Conservation (phyloP, 305 asterid species). For the Fraxinus platypoda region DNA sequence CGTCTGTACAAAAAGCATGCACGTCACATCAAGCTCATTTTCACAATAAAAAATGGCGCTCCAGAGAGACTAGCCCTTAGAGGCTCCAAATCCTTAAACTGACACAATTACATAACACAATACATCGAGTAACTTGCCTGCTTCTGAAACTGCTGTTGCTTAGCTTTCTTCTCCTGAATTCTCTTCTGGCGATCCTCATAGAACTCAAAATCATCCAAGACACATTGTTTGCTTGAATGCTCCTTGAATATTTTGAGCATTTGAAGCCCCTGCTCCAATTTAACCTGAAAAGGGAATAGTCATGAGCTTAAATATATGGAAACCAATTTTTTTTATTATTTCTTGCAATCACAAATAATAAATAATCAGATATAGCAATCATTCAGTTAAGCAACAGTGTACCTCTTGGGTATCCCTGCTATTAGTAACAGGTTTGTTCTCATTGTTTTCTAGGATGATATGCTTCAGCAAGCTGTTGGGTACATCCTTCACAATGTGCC, state of each 20-base stretch:
- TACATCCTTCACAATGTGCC: slow-evolving; percentile 62
- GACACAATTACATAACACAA: neutral
- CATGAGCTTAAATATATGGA: neutral
- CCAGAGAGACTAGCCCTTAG: neutral
- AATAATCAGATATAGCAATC: neutral
- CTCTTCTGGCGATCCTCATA: slow-evolving; percentile 68
- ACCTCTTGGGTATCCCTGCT: slow-evolving; percentile 74
- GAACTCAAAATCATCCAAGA: slow-evolving; percentile 65
- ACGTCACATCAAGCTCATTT: neutral
- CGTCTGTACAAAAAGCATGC: neutral
- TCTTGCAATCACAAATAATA: neutral
- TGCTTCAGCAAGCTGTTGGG: slow-evolving; percentile 64
- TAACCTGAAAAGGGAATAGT: slow-evolving; percentile 39
- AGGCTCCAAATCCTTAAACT: neutral
- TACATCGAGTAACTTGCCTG: slow-evolving; percentile 15
- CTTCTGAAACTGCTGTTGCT: slow-evolving; percentile 31
- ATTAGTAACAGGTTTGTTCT: slow-evolving; percentile 57
- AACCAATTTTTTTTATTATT: neutral
- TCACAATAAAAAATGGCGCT: neutral
- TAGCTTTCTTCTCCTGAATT: slow-evolving; percentile 31
- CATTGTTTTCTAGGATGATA: slow-evolving; percentile 56
- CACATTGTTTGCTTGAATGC: slow-evolving; percentile 48
- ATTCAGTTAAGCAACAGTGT: neutral
- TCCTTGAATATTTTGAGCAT: slow-evolving; percentile 57
- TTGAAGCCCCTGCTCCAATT: slow-evolving; percentile 57